These are phyloP conservation scores for Talaromyces sp. DNA, from an alignment of 2,329 filamentous ascomycete genomes.

Conservation along the genomic window DNA sequence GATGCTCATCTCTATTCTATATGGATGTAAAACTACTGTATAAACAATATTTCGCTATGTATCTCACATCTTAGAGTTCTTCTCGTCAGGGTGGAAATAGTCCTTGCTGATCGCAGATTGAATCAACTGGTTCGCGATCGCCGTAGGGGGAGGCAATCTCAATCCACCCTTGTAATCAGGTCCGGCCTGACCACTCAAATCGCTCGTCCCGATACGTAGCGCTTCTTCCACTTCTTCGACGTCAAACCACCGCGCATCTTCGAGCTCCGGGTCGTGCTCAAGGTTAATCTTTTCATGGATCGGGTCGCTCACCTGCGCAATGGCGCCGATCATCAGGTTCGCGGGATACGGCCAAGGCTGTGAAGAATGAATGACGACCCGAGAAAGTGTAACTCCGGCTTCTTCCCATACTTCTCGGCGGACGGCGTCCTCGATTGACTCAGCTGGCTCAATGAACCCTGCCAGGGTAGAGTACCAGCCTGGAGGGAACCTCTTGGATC, in stretches of 20 bases:
- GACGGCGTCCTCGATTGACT: conserved; percentile 83
- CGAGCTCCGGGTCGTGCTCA: conserved; percentile 86
- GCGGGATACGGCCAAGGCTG: conserved; percentile 89
- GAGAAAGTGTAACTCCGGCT: conserved; percentile 72
- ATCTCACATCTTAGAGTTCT: conserved; percentile 52
- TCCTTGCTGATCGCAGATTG: conserved; percentile 72
- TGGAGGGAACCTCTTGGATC: conserved; percentile 79
- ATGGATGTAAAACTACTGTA: background rate
- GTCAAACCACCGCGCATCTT: conserved; percentile 85
- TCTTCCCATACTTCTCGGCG: conserved; percentile 86
- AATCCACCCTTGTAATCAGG: conserved; percentile 73
- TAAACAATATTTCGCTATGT: background rate
- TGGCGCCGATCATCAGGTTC: conserved; percentile 82
- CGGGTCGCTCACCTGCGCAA: conserved; percentile 77
- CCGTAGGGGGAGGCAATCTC: conserved; percentile 79
- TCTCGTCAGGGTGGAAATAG: conserved; percentile 60
- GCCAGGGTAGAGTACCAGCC: conserved; percentile 88
- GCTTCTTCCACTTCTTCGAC: conserved; percentile 80
- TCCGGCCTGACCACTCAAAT: conserved; percentile 65
- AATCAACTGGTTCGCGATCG: conserved; percentile 90
- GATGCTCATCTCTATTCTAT: conserved; percentile 5
- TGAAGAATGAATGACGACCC: conserved; percentile 79
- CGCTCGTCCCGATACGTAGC: conserved; percentile 66
- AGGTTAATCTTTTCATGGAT: conserved; percentile 79
- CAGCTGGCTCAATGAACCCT: conserved; percentile 82